Base-by-base conservation (phyloP, 345 rosid genomes). In the Populus davidiana region DNA sequence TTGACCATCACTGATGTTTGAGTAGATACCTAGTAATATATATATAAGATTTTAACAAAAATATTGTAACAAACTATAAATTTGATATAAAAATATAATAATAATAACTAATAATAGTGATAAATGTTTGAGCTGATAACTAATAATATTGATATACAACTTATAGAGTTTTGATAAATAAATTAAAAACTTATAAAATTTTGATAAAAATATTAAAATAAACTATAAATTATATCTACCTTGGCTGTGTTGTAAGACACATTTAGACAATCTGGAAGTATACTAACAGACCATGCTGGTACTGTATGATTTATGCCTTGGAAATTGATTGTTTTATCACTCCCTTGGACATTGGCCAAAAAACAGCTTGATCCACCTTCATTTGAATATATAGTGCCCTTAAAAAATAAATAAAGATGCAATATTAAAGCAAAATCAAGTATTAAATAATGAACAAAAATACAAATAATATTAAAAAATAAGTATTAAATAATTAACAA, bases 241-340 rank as follows among this genome's bases (percentile, higher is more conserved):
- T 86, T 93, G 0, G 97, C 93, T 2, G 97, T 90, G 62, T 89
- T 90, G 78, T 85, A 93, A 1, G 39, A 87, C 73, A 88, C 94
- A 3, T 76, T 84, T 12, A 76, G 61, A 62, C 96, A 91, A 17
- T 91, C 90, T 2, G 91, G 92, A 70, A 91, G 90, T 67, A 93
- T 81, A 70, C 87, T 88, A 18, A 93, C 91, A 25, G 96, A 91
- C 93, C 96, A 89, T 5, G 96, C 90, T 0, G 94, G 96, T 54
- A 93, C 74, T 14, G 17, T 68, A 35, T 85, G 87, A 0, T 71
- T 31, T 43, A 64, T 79, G 23, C 91, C 97, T 75, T 75, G 77
- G 80, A 86, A 91, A n/a, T 31, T 81, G 50, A 93, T 72, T 6
- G 75, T 54, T 20, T 86, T 89, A 79, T 91, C 93, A 4, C 78